These are phyloP conservation scores for Curvularia lunata DNA, from an alignment of 2,329 filamentous ascomycete species.

Conservation along the genomic window DNA sequence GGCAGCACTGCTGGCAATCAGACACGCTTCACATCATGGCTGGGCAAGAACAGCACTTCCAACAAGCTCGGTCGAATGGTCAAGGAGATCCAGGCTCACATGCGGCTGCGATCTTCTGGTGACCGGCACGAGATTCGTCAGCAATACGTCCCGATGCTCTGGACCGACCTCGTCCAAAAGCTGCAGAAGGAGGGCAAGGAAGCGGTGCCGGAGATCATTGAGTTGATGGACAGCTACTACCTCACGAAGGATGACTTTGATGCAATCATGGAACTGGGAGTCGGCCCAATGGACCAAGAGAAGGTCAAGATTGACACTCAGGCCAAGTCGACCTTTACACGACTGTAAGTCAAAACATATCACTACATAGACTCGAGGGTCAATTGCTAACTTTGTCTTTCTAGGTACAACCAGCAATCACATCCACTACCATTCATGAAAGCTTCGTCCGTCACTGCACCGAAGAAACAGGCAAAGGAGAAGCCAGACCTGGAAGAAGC, in stretches of 20 bases:
- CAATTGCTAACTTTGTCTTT: neutral
- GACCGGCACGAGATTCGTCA: constrained; percentile 94
- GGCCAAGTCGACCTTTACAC: constrained; percentile 88
- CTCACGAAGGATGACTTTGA: constrained; percentile 95
- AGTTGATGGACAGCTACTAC: constrained; percentile 97
- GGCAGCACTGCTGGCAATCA: constrained; percentile 72
- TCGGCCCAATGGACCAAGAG: constrained; percentile 81
- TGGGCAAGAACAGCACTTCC: constrained; percentile 91
- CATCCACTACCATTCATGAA: constrained; percentile 98
- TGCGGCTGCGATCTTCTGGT: constrained; percentile 87
- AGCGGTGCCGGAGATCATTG: constrained; percentile 79
- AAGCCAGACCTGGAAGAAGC: constrained; percentile 95
- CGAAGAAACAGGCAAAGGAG: constrained; percentile 74
- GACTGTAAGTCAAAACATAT: constrained; percentile 67
- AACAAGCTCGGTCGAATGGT: constrained; percentile 76
- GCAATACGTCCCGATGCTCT: constrained; percentile 88
- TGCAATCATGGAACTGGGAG: constrained; percentile 85
- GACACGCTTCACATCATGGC: constrained; percentile 85
- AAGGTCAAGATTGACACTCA: constrained; percentile 79
- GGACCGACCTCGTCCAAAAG: constrained; percentile 77
- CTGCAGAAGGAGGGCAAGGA: constrained; percentile 83
- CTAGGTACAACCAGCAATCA: constrained; percentile 80
- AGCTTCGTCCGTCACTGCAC: constrained; percentile 74
- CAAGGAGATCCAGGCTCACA: constrained; percentile 96
- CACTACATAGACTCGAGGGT: neutral